Conservation (phyloP, 2,329 filamentous ascomycete species). For the Grosmannia clavigera region DNA sequence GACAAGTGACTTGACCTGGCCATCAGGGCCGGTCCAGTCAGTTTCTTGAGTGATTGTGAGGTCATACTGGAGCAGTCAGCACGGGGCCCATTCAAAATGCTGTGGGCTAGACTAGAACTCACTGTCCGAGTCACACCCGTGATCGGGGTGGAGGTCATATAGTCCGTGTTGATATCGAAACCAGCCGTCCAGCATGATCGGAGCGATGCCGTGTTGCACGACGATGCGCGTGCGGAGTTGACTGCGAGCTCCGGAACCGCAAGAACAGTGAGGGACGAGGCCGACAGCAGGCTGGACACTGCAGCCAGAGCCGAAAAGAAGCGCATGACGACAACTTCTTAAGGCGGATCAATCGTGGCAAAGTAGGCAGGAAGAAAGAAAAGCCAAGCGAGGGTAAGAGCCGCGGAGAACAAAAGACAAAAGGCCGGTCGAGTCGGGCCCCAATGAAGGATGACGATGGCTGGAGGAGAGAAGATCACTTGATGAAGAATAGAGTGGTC, state of each 20-base stretch:
- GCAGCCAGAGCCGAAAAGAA: slow-evolving; percentile 5
- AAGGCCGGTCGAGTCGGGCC: background rate
- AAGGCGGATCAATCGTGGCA: background rate
- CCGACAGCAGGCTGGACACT: slow-evolving; percentile 5
- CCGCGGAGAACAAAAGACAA: background rate
- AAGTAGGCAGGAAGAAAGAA: background rate
- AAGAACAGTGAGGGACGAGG: background rate
- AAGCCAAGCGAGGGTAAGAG: background rate
- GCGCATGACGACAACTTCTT: background rate
- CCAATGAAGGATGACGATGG: background rate
- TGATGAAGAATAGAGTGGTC: background rate
- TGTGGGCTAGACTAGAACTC: background rate
- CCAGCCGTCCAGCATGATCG: background rate
- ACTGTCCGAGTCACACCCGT: slow-evolving; percentile 9
- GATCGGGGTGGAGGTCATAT: slow-evolving; percentile 6
- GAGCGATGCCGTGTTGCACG: background rate
- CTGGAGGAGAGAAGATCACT: background rate
- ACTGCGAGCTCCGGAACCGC: background rate
- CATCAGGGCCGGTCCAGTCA: slow-evolving; percentile 12
- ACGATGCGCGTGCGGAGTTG: background rate
- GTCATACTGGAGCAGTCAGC: slow-evolving; percentile 6
- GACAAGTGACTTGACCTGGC: slow-evolving; percentile 4
- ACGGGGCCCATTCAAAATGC: background rate
- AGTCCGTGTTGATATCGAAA: slow-evolving; percentile 13
- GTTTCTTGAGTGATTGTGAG: slow-evolving; percentile 7